A percentile compares a stretch with the other conserved stretches of the same genome.
phyloP scores from a whole-genome alignment of 2,329 filamentous ascomycete species.

The Teratosphaeria gauchensis region DNA sequence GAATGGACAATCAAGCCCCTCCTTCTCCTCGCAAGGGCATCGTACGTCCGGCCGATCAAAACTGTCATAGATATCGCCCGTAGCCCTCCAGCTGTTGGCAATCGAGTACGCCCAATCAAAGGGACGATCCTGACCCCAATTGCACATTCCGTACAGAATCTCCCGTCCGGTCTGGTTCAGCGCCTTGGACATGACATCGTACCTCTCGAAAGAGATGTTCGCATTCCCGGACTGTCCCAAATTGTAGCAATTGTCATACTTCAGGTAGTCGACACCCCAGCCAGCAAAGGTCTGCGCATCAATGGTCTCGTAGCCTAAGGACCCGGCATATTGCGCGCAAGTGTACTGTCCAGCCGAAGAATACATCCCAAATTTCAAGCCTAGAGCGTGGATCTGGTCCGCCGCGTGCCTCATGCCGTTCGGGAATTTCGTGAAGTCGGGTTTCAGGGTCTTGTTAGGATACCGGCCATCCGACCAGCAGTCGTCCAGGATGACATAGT shows the following conservation, averaged over 20 bases:
- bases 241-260: constrained; percentile 30
- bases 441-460: constrained; percentile 33
- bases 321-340: constrained; percentile 33
- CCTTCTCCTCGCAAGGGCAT: constrained; percentile 32
- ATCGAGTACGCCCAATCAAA: constrained; percentile 40
- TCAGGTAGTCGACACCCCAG: constrained; percentile 44
- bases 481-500: constrained; percentile 45
- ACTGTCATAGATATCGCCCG: constrained; percentile 38
- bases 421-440: constrained; percentile 34
- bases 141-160: constrained; percentile 40
- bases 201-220: constrained; percentile 37
- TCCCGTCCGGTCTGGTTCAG: constrained; percentile 37
- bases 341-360: constrained; percentile 37
- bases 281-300: constrained; percentile 44
- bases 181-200: constrained; percentile 40
- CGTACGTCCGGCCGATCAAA: constrained; percentile 35
- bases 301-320: constrained; percentile 41
- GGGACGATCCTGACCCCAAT: constrained; percentile 44
- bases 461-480: constrained; percentile 42
- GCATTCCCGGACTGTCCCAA: constrained; percentile 41
- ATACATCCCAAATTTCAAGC: constrained; percentile 46
- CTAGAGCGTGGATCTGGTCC: constrained; percentile 37
- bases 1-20: constrained; percentile 33
- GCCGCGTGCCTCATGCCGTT: constrained; percentile 40
- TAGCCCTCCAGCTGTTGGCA: constrained; percentile 38